Evolutionary conservation across 2,329 filamentous ascomycete species (phyloP), one percentile per base, ranked within the genome.

Genomic region (Penicillium sp.): DNA sequence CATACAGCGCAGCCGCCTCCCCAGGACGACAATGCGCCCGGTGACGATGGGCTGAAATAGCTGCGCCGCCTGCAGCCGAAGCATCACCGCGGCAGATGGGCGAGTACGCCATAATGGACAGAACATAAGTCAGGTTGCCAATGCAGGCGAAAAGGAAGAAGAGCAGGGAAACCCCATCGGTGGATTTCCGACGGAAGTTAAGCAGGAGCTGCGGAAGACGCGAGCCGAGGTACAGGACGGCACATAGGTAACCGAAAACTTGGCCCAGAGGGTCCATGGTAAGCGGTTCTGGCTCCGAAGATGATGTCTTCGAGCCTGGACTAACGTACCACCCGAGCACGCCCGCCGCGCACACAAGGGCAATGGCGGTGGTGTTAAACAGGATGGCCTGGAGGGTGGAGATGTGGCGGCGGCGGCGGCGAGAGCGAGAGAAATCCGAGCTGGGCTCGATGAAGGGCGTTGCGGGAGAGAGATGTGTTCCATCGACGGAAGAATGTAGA

Each of bases 121-220:
- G 72, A 13, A 96, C 90, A 58, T 94, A 97, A 0, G 90, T 96
- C 50, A 95, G 66, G 63, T 98, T 98, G 2, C 93, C 93, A 4
- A 97, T 80, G 61, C 91, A 97, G 4, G 93, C 93, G 63, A 98
- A 97, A 15, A 97, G 74, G 71, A 97, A 97, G 69, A 97, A 98
- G 8, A 97, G 77, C 70, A 96, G 82, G 50, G 86, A 91, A 14
- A 98, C 84, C 3, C 93, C 93, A 40, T 97, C 90, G 1, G 90
- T 96, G 29, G 84, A 90, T 70, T 94, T 94, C 48, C 93, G 84
- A 14, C 87, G 81, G 71, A 87, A 94, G 67, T 97, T 98, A 37
- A 97, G 79, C 6, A 96, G 75, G 2, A 98, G 75, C 69, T 98
- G 93, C 0, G 93, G 93, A 5, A 97, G 69, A 7, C 93, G 84